Evolutionary conservation across 352 stramenopile species (phyloP).

Genomic region (Thalassiosira mediterranea): DNA sequence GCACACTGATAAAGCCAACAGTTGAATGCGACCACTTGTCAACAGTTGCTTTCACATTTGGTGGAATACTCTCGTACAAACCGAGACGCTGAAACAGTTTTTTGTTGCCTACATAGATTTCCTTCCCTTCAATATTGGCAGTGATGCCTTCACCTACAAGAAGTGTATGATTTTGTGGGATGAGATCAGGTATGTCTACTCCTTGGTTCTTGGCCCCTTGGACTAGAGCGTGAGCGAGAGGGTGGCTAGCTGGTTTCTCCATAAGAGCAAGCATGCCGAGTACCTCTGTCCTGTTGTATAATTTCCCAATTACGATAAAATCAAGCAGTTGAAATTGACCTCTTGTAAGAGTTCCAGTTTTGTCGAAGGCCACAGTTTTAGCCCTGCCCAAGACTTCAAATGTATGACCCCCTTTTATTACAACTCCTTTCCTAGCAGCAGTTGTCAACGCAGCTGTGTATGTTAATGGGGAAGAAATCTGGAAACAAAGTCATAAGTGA

Average conservation of each 20-base stretch:
- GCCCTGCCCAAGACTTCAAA: slow-evolving; percentile 72
- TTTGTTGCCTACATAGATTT: slow-evolving; percentile 73
- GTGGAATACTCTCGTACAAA: slow-evolving; percentile 47
- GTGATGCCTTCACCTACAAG: slow-evolving; percentile 70
- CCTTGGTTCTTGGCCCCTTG: slow-evolving; percentile 46
- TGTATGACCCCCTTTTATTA: slow-evolving; percentile 78
- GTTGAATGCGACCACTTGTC: slow-evolving; percentile 66
- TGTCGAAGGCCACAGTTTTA: slow-evolving; percentile 86
- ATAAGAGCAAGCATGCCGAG: slow-evolving; percentile 67
- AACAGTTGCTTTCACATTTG: slow-evolving; percentile 20
- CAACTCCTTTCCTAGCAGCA: slow-evolving; percentile 74
- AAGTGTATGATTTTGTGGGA: slow-evolving; percentile 58
- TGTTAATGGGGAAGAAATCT: slow-evolving; percentile 82
- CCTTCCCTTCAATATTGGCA: slow-evolving; percentile 52
- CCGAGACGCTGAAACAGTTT: slow-evolving; percentile 66
- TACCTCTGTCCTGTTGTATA: slow-evolving; percentile 40
- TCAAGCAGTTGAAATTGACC: slow-evolving; percentile 75
- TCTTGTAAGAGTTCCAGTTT: slow-evolving; percentile 92
- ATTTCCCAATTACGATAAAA: slow-evolving; percentile 24
- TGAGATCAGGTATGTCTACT: slow-evolving; percentile 21
- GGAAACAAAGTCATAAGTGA: no score
- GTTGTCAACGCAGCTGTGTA: slow-evolving; percentile 81
- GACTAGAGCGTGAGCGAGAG: slow-evolving; percentile 70
- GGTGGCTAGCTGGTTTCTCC: slow-evolving; percentile 73
- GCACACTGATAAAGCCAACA: slow-evolving; percentile 76